A percentile compares a stretch with the other conserved stretches of the same genome.
These are phyloP conservation scores for Apiotrichum montevideense DNA, from an alignment of 1,284 basidiomycete species.

Conservation along the genomic window DNA sequence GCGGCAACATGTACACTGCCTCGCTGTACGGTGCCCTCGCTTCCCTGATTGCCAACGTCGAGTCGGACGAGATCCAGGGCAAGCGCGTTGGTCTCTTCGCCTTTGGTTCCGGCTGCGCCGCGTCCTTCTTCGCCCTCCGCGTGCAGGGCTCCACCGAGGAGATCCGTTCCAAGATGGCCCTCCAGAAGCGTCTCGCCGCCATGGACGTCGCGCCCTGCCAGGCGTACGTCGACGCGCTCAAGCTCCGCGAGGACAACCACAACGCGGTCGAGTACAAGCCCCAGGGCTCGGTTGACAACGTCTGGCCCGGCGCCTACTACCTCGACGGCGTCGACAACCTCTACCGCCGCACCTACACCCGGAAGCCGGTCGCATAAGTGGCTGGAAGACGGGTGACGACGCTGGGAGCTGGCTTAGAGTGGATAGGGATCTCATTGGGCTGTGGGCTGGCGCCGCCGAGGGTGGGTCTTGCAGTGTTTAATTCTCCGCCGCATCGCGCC, in stretches of 20 bases:
- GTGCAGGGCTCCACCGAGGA: constrained; percentile 78
- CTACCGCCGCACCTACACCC: constrained; percentile 79
- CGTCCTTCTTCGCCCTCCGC: constrained; percentile 79
- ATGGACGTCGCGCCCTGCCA: constrained; percentile 91
- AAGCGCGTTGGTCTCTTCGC: constrained; percentile 89
- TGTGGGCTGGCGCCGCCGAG: too few relatives aligned
- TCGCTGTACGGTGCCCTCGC: constrained; percentile 91
- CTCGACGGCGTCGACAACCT: constrained; percentile 86
- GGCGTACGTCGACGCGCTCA: constrained; percentile 69
- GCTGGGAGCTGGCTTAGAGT: too few relatives aligned
- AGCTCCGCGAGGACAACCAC: constrained; percentile 93
- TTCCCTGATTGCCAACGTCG: constrained; percentile 65
- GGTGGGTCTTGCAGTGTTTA: too few relatives aligned
- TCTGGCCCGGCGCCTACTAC: constrained; percentile 93
- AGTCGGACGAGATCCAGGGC: constrained; percentile 54
- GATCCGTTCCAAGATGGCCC: constrained; percentile 72
- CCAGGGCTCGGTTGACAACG: constrained; percentile 77
- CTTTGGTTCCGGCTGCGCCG: constrained; percentile 87
- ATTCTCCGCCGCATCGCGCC: too few relatives aligned
- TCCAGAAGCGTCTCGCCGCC: constrained; percentile 65
- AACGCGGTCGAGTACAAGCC: constrained; percentile 83
- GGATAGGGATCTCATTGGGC: too few relatives aligned
- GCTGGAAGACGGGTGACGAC: background rate
- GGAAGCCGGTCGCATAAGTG: constrained; percentile 23
- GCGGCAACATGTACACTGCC: constrained; percentile 99